Conservation (phyloP, 768 basidiomycete genomes). For the Mycena maculata region DNA sequence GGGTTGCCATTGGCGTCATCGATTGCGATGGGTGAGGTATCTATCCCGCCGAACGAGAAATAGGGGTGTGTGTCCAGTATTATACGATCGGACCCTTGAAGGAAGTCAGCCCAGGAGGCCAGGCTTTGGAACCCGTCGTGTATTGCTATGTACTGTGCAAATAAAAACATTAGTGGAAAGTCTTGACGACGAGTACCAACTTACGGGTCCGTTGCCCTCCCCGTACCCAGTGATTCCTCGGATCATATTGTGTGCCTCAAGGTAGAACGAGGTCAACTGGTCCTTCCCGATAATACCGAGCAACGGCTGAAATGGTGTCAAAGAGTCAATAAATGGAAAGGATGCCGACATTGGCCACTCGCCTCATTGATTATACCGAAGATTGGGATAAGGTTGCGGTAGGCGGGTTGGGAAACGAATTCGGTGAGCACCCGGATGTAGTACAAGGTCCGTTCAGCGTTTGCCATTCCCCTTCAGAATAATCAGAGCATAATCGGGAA, state of each 20-base stretch:
- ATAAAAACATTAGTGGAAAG: background rate
- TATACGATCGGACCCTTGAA: slow-evolving; percentile 69
- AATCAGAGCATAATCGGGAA: background rate
- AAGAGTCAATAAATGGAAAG: slow-evolving; percentile 45
- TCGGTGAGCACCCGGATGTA: slow-evolving; percentile 80
- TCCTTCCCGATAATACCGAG: slow-evolving; percentile 26
- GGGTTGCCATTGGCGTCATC: slow-evolving; percentile 14
- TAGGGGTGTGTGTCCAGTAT: slow-evolving; percentile 79
- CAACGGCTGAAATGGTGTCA: slow-evolving; percentile 9
- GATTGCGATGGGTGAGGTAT: slow-evolving; percentile 41
- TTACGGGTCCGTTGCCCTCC: slow-evolving; percentile 66
- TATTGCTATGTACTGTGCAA: slow-evolving; percentile 60
- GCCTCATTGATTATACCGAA: slow-evolving; percentile 79
- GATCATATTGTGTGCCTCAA: slow-evolving; percentile 69
- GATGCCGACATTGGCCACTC: slow-evolving; percentile 47
- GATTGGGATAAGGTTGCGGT: slow-evolving; percentile 65
- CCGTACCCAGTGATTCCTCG: slow-evolving; percentile 79
- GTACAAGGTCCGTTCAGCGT: slow-evolving; percentile 82
- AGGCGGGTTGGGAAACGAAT: slow-evolving; percentile 84
- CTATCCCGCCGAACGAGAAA: slow-evolving; percentile 63
- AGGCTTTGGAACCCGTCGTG: slow-evolving; percentile 60
- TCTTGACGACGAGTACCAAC: background rate
- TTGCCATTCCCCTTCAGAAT: slow-evolving; percentile 69
- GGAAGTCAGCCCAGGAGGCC: slow-evolving; percentile 58
- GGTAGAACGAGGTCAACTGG: slow-evolving; percentile 48